phyloP scores from a whole-genome alignment of 805 yeast genomes.

The Lipomyces starkeyi region DNA sequence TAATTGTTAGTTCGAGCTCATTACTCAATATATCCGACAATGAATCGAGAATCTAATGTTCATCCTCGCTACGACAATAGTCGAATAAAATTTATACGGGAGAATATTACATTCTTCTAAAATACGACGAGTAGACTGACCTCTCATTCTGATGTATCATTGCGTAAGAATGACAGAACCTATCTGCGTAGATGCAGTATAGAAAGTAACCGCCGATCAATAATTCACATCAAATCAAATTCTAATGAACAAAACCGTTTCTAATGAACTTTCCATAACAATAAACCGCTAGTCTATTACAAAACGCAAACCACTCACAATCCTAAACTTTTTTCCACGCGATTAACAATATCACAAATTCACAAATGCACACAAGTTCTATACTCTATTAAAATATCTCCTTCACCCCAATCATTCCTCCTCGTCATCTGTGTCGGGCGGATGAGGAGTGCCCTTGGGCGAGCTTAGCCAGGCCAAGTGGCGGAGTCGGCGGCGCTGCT shows the following conservation, averaged over 20 bases:
- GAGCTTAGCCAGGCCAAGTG: conserved; percentile 92
- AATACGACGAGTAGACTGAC: background rate
- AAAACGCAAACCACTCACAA: background rate
- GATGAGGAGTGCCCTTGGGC: conserved; percentile 98
- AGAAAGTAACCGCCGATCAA: too few relatives aligned
- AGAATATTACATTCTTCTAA: background rate
- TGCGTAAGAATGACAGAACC: too few relatives aligned
- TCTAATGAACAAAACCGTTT: background rate
- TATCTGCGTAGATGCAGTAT: too few relatives aligned
- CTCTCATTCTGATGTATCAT: background rate
- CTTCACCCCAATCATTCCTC: conserved; percentile 50
- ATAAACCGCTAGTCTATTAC: background rate
- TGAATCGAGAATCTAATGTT: too few relatives aligned
- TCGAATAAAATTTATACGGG: too few relatives aligned
- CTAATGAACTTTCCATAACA: background rate
- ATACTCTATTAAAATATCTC: background rate
- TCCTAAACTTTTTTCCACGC: background rate
- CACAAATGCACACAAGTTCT: background rate
- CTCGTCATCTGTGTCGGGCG: conserved; percentile 92
- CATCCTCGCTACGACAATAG: too few relatives aligned
- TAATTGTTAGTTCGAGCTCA: too few relatives aligned
- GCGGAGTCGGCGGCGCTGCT: conserved; percentile 91
- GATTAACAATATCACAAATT: background rate
- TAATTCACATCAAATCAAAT: background rate
- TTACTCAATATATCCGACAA: too few relatives aligned